Evolutionary conservation across 1,284 basidiomycete genomes (phyloP).

Genomic region (Xerocomus minutiporus): DNA sequence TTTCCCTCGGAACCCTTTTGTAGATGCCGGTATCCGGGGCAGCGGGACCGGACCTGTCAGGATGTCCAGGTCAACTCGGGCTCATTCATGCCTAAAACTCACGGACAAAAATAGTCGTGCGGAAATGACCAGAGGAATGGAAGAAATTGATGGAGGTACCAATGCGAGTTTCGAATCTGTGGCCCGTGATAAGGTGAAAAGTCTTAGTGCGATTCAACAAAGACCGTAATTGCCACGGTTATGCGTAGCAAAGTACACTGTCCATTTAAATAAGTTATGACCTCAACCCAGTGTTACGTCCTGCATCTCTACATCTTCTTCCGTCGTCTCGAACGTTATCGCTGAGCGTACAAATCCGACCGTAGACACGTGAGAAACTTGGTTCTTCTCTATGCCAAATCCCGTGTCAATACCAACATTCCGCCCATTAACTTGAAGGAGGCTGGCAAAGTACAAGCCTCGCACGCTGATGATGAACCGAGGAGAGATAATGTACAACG

Average conservation of each 20-base stretch:
- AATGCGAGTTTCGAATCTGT: too few species aligned
- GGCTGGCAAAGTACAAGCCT: constrained; percentile 5
- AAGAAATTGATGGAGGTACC: too few species aligned
- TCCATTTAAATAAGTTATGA: not conserved
- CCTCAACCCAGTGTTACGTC: not conserved
- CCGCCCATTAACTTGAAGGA: not conserved
- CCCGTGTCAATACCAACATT: constrained; percentile 11
- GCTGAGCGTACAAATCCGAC: not conserved
- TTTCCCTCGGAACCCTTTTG: not conserved
- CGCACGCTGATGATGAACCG: constrained; percentile 21
- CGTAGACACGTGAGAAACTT: not conserved
- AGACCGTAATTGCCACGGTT: not conserved
- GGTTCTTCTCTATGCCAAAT: constrained; percentile 12
- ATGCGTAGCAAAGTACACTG: not conserved
- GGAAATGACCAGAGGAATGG: too few species aligned
- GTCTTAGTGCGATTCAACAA: not conserved
- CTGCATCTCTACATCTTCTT: constrained; percentile 11
- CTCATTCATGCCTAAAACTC: not conserved
- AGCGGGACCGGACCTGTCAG: not conserved
- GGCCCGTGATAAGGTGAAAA: not conserved
- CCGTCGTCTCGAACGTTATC: not conserved
- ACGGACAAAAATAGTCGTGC: not conserved
- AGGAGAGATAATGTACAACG: constrained; percentile 18
- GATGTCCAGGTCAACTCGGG: not conserved
- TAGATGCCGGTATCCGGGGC: not conserved